These are phyloP conservation scores for Kickxella alabastrina DNA, from an alignment of 192 early-diverging fungal species.

Conservation along the genomic window DNA sequence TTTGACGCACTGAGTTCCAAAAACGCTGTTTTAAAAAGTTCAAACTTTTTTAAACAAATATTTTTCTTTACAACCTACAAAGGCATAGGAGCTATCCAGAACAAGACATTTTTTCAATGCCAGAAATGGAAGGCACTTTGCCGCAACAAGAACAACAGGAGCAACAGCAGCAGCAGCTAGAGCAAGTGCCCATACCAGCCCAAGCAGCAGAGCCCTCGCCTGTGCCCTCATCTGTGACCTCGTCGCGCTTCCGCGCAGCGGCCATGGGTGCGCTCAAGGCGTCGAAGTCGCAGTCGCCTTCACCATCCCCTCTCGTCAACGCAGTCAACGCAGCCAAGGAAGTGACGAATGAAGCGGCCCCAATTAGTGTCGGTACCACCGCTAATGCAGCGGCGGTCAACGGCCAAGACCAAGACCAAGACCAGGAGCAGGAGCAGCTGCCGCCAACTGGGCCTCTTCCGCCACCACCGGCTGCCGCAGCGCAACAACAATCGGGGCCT, in stretches of 20 bases:
- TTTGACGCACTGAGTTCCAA: too few relatives aligned
- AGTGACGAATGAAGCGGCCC: not conserved
- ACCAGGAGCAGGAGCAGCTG: not conserved
- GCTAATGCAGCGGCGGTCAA: too few relatives aligned
- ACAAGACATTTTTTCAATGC: too few relatives aligned
- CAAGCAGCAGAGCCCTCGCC: constrained; percentile 1
- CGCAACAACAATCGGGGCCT: not conserved
- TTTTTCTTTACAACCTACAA: too few relatives aligned
- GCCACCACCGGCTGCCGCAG: constrained; percentile 2
- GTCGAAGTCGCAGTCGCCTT: constrained; percentile 7
- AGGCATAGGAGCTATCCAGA: too few relatives aligned
- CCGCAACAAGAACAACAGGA: not conserved
- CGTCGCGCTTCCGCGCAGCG: constrained; percentile 29
- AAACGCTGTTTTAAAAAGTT: too few relatives aligned
- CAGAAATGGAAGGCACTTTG: too few relatives aligned
- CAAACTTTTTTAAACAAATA: too few relatives aligned
- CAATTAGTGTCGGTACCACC: too few relatives aligned
- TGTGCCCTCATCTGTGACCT: constrained; percentile 11
- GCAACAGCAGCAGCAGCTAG: not conserved
- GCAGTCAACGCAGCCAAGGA: not conserved
- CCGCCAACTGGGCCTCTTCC: constrained; percentile 3
- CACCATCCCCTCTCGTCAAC: not conserved
- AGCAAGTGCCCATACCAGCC: not conserved
- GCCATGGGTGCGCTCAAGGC: constrained; percentile 22
- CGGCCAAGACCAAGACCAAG: too few relatives aligned